Evolutionary conservation across 345 rosid genomes (phyloP).

Genomic region (Dipteronia sinensis): DNA sequence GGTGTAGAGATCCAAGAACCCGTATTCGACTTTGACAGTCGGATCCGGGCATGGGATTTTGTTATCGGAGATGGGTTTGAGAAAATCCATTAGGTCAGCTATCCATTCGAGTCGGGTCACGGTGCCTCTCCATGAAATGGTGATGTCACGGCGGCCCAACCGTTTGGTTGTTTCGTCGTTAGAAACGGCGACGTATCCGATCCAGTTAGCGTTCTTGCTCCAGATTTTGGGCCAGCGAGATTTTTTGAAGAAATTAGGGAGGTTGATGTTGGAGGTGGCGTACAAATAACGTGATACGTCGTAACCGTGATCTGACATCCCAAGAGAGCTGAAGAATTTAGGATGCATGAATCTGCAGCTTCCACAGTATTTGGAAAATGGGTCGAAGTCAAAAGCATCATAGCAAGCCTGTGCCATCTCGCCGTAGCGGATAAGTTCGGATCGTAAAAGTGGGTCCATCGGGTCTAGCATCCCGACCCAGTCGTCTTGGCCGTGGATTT

Average conservation of each 20-base stretch:
- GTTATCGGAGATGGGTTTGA: constrained; percentile 48
- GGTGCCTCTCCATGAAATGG: constrained; percentile 80
- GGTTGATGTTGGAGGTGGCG: constrained; percentile 74
- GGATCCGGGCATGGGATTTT: constrained; percentile 70
- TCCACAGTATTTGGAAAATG: constrained; percentile 72
- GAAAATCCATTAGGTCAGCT: constrained; percentile 72
- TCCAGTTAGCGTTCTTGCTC: constrained; percentile 89
- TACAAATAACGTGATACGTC: constrained; percentile 63
- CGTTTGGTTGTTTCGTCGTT: constrained; percentile 45
- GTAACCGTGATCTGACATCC: constrained; percentile 52
- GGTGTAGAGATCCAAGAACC: constrained; percentile 78
- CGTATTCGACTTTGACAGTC: constrained; percentile 74
- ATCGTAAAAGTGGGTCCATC: constrained; percentile 67
- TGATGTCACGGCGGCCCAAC: constrained; percentile 76
- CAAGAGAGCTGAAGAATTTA: constrained; percentile 55
- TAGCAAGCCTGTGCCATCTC: constrained; percentile 90
- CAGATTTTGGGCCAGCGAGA: constrained; percentile 87
- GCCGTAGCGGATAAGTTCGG: constrained; percentile 85
- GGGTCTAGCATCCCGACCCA: constrained; percentile 81
- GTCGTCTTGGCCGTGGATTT: constrained; percentile 77
- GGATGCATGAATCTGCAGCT: constrained; percentile 63
- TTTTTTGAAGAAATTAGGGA: constrained; percentile 79
- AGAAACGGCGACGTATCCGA: constrained; percentile 82
- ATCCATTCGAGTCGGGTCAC: constrained; percentile 80
- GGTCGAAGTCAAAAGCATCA: constrained; percentile 84